Evolutionary conservation across 1,284 basidiomycete species (phyloP).

Genomic region (Boletus holoroseus): DNA sequence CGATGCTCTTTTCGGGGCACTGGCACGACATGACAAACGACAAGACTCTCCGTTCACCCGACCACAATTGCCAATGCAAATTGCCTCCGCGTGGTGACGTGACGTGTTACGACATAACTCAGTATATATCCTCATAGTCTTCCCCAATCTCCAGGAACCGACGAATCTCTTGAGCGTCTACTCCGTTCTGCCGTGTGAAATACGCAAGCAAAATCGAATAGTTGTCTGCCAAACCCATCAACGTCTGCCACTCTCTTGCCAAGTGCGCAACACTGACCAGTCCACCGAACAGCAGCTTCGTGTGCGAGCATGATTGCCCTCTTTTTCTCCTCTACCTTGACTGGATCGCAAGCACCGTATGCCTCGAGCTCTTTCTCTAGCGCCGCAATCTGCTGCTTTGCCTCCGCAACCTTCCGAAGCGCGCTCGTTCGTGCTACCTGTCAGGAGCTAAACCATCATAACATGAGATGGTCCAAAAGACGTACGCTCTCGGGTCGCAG

Average conservation of each 20-base stretch:
- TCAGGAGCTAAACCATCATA: not conserved
- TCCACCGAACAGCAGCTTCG: slow-evolving; percentile 80
- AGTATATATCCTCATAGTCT: slow-evolving; percentile 69
- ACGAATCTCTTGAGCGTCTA: slow-evolving; percentile 56
- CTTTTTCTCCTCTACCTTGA: slow-evolving; percentile 69
- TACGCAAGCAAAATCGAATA: slow-evolving; percentile 56
- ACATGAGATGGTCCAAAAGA: not conserved
- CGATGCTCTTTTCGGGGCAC: slow-evolving; percentile 24
- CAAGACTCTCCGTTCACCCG: no score
- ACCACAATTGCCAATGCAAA: not conserved
- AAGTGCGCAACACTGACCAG: slow-evolving; percentile 48
- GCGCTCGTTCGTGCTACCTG: slow-evolving; percentile 53
- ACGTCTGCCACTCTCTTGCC: not conserved
- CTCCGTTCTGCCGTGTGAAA: slow-evolving; percentile 57
- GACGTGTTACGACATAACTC: slow-evolving; percentile 22
- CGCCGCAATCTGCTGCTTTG: slow-evolving; percentile 51
- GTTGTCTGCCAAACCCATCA: slow-evolving; percentile 41
- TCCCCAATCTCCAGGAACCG: slow-evolving; percentile 61
- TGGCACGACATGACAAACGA: slow-evolving; percentile 9
- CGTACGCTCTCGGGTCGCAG: slow-evolving; percentile 64
- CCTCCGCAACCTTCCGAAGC: slow-evolving; percentile 45
- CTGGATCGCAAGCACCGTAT: slow-evolving; percentile 80
- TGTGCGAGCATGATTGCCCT: slow-evolving; percentile 67
- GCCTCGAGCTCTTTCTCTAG: slow-evolving; percentile 66
- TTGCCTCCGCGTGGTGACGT: slow-evolving; percentile 6